These are phyloP conservation scores for Asterella californica DNA, from an alignment of 225 moss, liverwort and hornwort genomes.

Conservation along the genomic window DNA sequence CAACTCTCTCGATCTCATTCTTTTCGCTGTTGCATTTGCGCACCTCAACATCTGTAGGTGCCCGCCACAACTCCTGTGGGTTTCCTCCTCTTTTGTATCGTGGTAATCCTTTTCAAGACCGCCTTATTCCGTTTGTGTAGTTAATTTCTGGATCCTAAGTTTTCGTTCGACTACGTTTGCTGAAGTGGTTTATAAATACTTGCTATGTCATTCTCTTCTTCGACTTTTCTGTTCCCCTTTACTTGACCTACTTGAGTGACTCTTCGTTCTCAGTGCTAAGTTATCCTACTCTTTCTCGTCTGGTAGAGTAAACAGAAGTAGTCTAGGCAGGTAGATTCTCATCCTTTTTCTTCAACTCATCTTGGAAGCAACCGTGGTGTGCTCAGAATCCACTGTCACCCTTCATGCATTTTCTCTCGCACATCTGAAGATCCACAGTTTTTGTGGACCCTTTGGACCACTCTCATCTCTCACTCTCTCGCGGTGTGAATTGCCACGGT, in stretches of 20 bases:
- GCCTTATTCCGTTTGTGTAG: slow-evolving; percentile 13
- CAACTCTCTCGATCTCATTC: slow-evolving; percentile 55
- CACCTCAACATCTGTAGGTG: slow-evolving; percentile 32
- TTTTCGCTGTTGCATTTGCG: slow-evolving; percentile 26
- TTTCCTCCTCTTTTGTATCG: slow-evolving; percentile 6
- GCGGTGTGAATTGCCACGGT: slow-evolving; percentile 27
- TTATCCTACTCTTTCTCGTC: background rate
- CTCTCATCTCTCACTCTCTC: slow-evolving; percentile 22
- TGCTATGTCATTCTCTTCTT: slow-evolving; percentile 6
- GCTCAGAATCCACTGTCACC: background rate
- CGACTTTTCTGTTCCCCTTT: background rate
- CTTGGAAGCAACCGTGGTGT: background rate
- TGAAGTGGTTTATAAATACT: background rate
- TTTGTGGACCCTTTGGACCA: slow-evolving; percentile 37
- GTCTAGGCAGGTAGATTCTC: slow-evolving; percentile 6
- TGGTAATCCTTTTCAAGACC: slow-evolving; percentile 10
- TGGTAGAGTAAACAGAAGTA: background rate
- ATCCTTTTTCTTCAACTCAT: background rate
- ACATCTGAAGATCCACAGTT: slow-evolving; percentile 36
- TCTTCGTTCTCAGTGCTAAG: background rate
- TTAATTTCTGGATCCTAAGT: slow-evolving; percentile 17
- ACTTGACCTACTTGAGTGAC: slow-evolving; percentile 21
- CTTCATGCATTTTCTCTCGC: slow-evolving; percentile 30
- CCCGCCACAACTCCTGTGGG: slow-evolving; percentile 29
- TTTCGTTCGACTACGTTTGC: slow-evolving; percentile 5